Conservation (phyloP, 164 flowering plant genomes). For the Sedum album region DNA sequence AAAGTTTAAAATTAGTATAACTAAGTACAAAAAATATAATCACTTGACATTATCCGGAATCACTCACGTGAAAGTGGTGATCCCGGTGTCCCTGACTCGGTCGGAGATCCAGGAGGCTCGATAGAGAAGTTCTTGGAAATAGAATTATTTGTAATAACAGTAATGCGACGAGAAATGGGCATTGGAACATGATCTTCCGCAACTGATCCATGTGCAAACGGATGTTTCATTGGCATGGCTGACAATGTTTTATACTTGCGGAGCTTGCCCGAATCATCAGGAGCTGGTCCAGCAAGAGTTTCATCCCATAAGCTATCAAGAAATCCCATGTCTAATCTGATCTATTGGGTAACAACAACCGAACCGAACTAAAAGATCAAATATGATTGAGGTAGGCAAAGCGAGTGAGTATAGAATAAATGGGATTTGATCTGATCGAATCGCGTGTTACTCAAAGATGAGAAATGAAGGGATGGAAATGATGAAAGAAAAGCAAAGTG, state of each 20-base stretch:
- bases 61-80: constrained; percentile 56
- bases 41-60: neutral
- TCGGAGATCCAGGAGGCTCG: constrained; percentile 33
- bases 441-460: neutral
- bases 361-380: neutral
- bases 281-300: constrained; percentile 75
- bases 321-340: constrained; percentile 41
- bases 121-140: constrained; percentile 14
- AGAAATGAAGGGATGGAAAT: constrained; percentile 1
- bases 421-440: neutral
- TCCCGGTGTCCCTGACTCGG: constrained; percentile 30
- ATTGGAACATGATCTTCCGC: constrained; percentile 3
- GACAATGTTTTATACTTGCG: constrained; percentile 43
- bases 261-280: constrained; percentile 38
- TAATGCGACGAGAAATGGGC: constrained; percentile 47
- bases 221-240: constrained; percentile 19
- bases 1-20: too few species aligned
- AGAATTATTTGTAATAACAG: constrained; percentile 23
- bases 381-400: neutral
- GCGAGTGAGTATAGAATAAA: neutral
- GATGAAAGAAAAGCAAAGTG: neutral
- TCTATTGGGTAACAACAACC: constrained; percentile 1
- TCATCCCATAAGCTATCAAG: constrained; percentile 84
- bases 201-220: neutral
- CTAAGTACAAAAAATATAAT: too few species aligned